Percentiles rank a stretch among this genome's conserved stretches.
phyloP scores from a whole-genome alignment of 1,284 basidiomycete species.

The Naganishia cerealis region DNA sequence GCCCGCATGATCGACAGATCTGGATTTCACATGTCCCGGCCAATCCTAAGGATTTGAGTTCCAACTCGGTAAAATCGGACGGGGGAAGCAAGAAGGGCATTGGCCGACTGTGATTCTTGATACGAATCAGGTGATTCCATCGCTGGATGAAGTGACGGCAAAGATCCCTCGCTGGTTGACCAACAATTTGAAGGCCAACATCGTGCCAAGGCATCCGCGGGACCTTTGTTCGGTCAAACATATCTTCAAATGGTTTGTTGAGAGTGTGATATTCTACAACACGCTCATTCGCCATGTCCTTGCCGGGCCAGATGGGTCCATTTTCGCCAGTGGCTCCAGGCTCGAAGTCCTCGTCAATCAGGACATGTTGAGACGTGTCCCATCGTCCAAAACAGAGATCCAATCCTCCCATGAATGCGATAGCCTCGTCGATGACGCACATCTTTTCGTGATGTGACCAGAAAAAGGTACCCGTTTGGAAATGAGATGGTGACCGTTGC shows the following conservation, averaged over 20 bases:
- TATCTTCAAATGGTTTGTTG: conserved; percentile 87
- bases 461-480: conserved; percentile 95
- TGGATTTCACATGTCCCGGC: conserved; percentile 97
- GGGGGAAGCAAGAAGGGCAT: conserved; percentile 96
- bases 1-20: conserved; percentile 90
- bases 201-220: conserved; percentile 99
- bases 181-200: conserved; percentile 89
- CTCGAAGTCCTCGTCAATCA: conserved; percentile 76
- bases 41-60: conserved; percentile 76
- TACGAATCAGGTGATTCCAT: conserved; percentile 87
- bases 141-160: conserved; percentile 93
- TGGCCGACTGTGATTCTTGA: conserved; percentile 86
- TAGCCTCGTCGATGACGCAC: conserved; percentile 94
- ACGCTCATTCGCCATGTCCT: conserved; percentile 81
- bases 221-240: conserved; percentile 84
- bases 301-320: conserved; percentile 73
- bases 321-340: conserved; percentile 60
- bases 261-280: conserved; percentile 83
- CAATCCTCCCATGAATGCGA: conserved; percentile 96
- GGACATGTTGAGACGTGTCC: conserved; percentile 92
- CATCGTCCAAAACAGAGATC: conserved; percentile 89
- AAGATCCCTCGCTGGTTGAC: conserved; percentile 91
- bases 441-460: conserved; percentile 99
- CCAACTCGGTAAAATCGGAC: conserved; percentile 81
- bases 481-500: conserved; percentile 94